Percentiles rank a stretch among this genome's conserved stretches.
Conservation (phyloP, 2,329 filamentous ascomycete genomes). For the Colletotrichum sp. region DNA sequence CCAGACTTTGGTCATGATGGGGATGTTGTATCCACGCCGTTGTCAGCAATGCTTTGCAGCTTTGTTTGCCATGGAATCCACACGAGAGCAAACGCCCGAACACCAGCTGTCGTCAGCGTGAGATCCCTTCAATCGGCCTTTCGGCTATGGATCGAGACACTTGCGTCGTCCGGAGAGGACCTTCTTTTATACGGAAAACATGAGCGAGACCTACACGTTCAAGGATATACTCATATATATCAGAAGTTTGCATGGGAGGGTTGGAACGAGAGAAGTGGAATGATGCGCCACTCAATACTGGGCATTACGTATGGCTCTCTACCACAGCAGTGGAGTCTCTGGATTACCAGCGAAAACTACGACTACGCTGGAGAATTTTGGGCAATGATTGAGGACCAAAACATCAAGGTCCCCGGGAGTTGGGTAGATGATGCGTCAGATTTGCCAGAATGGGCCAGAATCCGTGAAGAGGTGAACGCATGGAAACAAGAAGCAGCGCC, state of each 20-base stretch:
- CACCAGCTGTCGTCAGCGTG: fast-evolving
- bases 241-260: not conserved
- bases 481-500: fast-evolving
- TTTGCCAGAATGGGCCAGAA: no score
- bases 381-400: fast-evolving
- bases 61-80: fast-evolving
- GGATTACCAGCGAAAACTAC: not conserved
- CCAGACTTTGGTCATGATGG: fast-evolving
- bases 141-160: not conserved
- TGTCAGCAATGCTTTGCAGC: not conserved
- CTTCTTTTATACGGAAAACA: not conserved
- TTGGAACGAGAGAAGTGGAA: no score
- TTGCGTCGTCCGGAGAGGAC: not conserved
- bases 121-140: fast-evolving
- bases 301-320: not conserved
- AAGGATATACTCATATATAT: fast-evolving
- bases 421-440: not conserved
- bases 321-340: not conserved
- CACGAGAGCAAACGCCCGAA: fast-evolving
- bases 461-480: not conserved
- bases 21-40: not conserved
- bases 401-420: fast-evolving
- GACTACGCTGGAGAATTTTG: not conserved
- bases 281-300: not conserved
- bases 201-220: not conserved